Evolutionary conservation across 208 protist species (phyloP).

Genomic region (Porcisia hertigi): DNA sequence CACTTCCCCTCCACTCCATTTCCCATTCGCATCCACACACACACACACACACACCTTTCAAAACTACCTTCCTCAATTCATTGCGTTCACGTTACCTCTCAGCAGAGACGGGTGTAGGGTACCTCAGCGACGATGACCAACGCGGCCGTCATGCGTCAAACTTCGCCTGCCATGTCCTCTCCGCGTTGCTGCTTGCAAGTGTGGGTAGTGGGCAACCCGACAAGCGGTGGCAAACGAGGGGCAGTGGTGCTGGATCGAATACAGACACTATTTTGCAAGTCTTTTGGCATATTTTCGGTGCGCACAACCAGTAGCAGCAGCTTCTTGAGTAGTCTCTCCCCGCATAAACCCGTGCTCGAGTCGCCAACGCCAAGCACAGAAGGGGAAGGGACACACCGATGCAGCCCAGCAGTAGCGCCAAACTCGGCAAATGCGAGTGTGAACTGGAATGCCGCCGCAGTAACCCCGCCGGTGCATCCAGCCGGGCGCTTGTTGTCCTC

Average conservation of each 20-base stretch:
- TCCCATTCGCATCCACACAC: not conserved
- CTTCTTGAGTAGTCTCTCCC: slow-evolving; percentile 9
- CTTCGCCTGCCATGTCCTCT: not conserved
- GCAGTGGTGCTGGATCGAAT: slow-evolving; percentile 18
- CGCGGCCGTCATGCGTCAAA: not conserved
- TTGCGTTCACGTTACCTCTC: not conserved
- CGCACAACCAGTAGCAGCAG: slow-evolving; percentile 16
- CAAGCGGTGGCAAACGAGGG: slow-evolving; percentile 44
- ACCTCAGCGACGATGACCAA: not conserved
- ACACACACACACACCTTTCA: not conserved
- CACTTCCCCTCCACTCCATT: too few species aligned
- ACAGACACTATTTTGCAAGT: slow-evolving; percentile 11
- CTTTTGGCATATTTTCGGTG: slow-evolving; percentile 9
- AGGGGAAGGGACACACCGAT: not conserved
- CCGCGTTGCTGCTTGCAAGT: slow-evolving; percentile 17
- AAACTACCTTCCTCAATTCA: not conserved
- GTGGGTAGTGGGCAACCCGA: slow-evolving; percentile 69
- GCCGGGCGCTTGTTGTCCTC: not conserved
- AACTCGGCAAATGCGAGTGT: not conserved
- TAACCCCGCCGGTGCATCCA: not conserved
- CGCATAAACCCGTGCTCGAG: not conserved
- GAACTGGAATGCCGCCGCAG: slow-evolving; percentile 9
- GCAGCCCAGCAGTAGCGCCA: not conserved
- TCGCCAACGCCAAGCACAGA: not conserved
- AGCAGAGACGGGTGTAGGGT: not conserved